Evolutionary conservation across 2,329 filamentous ascomycete species (phyloP).

Genomic region (Pseudofabraea citricarpa): DNA sequence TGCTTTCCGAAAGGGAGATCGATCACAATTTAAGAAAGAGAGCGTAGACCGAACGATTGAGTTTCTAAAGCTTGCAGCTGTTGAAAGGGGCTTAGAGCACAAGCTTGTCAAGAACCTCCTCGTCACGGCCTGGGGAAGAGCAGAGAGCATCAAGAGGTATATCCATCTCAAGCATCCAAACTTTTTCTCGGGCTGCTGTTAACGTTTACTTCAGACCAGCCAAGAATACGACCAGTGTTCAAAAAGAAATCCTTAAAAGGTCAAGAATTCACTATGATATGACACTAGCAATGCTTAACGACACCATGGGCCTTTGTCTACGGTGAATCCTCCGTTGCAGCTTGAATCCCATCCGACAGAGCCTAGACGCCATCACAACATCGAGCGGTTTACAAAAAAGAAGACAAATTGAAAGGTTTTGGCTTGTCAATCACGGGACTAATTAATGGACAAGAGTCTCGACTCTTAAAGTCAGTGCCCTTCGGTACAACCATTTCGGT

Average conservation of each 20-base stretch:
- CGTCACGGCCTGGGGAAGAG: slow-evolving; percentile 31
- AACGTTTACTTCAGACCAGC: slow-evolving; percentile 10
- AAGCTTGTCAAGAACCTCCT: slow-evolving; percentile 66
- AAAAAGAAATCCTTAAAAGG: slow-evolving; percentile 19
- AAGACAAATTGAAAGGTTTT: no score
- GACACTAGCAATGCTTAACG: slow-evolving; percentile 69
- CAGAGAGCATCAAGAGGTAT: no score
- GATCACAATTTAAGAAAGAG: slow-evolving; percentile 40
- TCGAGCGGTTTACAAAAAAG: no score
- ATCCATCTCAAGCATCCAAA: no score
- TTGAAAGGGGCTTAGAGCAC: slow-evolving; percentile 64
- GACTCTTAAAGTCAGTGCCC: no score
- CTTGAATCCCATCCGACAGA: no score
- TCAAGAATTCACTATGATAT: slow-evolving; percentile 56
- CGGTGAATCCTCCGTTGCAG: no score
- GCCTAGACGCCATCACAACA: no score
- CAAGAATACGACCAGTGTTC: slow-evolving; percentile 14
- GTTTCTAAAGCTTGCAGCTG: slow-evolving; percentile 63
- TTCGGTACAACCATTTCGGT: no score
- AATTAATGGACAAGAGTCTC: no score
- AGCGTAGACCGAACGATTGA: slow-evolving; percentile 61
- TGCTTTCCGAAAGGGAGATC: slow-evolving; percentile 50
- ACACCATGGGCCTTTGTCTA: slow-evolving; percentile 63
- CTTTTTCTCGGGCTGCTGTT: no score
- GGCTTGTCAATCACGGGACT: no score